These are phyloP conservation scores for Durusdinium trenchii DNA, from an alignment of 73 alveolate species.

Conservation along the genomic window DNA sequence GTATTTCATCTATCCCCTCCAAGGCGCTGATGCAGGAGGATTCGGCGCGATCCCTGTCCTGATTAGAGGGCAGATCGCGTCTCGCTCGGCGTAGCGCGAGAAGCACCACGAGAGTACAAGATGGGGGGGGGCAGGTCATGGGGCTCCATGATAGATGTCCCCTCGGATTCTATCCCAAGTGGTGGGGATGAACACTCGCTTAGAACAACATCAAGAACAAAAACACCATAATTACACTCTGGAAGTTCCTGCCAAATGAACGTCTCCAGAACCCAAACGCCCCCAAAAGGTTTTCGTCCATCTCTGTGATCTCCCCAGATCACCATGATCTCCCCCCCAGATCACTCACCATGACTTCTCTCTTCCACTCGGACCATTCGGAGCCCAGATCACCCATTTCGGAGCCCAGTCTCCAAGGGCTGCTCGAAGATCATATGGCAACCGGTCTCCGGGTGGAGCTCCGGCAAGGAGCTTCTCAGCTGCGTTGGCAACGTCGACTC, in stretches of 20 bases:
- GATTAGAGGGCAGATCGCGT: background rate
- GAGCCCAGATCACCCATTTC: background rate
- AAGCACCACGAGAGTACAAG: too few relatives aligned
- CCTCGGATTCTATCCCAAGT: too few relatives aligned
- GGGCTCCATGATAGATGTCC: too few relatives aligned
- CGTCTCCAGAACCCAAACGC: background rate
- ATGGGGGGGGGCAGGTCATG: too few relatives aligned
- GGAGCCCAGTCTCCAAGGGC: constrained; percentile 27
- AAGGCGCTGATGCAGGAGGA: constrained; percentile 80
- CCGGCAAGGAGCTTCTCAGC: constrained; percentile 35
- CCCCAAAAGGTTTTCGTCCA: too few relatives aligned
- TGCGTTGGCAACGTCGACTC: constrained; percentile 59
- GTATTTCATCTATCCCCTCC: too few relatives aligned
- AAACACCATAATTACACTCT: background rate
- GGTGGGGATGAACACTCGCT: background rate
- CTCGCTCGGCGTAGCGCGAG: too few relatives aligned
- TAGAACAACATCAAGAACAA: background rate
- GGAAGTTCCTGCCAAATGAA: background rate
- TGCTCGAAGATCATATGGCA: constrained; percentile 77
- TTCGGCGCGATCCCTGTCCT: constrained; percentile 83
- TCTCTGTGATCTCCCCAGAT: too few relatives aligned
- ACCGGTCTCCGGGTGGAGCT: constrained; percentile 53
- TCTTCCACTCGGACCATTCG: background rate
- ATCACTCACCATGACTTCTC: too few relatives aligned
- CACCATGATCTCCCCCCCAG: too few relatives aligned